Evolutionary conservation across 345 rosid genomes (phyloP).

Genomic region (Eucalyptus polyanthemos): DNA sequence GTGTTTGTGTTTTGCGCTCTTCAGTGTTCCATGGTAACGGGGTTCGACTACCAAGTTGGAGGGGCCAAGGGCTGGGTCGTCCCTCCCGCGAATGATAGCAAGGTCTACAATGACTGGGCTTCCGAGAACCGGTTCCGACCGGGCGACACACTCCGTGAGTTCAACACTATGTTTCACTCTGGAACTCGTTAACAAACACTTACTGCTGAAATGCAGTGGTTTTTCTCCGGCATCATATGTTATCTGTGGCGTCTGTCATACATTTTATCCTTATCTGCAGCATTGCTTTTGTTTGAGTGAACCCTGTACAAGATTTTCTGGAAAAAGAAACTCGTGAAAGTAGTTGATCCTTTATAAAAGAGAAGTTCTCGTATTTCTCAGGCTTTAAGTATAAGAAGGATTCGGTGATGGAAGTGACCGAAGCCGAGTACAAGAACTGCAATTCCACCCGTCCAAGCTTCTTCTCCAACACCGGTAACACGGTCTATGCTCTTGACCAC

Average conservation of each 20-base stretch:
- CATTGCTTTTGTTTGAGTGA: not conserved
- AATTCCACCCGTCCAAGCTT: constrained; percentile 33
- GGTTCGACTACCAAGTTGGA: constrained; percentile 34
- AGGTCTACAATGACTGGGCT: constrained; percentile 45
- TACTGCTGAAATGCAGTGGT: not conserved
- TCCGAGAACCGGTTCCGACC: constrained; percentile 43
- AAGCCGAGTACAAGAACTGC: constrained; percentile 38
- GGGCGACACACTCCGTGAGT: constrained; percentile 36
- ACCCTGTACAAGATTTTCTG: not conserved
- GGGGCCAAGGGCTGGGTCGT: constrained; percentile 35
- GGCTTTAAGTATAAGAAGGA: constrained; percentile 42
- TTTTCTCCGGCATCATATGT: not conserved
- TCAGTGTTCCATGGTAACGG: constrained; percentile 1
- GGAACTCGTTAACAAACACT: not conserved
- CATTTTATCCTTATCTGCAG: not conserved
- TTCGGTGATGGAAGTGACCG: constrained; percentile 38
- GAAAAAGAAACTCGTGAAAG: not conserved
- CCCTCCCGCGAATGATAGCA: constrained; percentile 38
- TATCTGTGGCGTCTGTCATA: not conserved
- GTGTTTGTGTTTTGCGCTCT: not conserved
- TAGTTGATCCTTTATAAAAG: not conserved
- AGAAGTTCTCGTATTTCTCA: not conserved
- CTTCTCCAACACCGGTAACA: constrained; percentile 50
- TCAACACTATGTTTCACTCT: not conserved
- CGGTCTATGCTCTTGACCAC: constrained; percentile 19